These are phyloP conservation scores for Neofusicoccum umdonicola DNA, from an alignment of 2,329 filamentous ascomycete genomes.

Conservation along the genomic window DNA sequence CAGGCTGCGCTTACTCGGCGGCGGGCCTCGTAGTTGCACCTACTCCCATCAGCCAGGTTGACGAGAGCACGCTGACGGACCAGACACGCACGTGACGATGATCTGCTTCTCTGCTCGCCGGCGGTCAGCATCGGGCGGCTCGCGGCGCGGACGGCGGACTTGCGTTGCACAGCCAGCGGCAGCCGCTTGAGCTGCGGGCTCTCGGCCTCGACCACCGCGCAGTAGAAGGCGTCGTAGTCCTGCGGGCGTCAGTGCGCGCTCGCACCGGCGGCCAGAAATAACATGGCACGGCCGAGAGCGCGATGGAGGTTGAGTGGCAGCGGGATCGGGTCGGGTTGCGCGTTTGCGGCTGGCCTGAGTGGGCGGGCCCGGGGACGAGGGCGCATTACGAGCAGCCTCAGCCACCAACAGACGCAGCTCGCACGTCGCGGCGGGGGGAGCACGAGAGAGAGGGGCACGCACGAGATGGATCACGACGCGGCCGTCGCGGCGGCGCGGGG, in stretches of 20 bases:
- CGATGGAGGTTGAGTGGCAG: not conserved
- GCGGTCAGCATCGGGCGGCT: not conserved
- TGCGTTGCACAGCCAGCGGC: conserved; percentile 74
- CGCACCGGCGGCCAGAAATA: not conserved
- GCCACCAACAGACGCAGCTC: conserved; percentile 4
- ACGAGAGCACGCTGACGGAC: not conserved
- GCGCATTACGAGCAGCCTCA: conserved; percentile 3
- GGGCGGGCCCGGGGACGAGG: not conserved
- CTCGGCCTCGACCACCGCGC: conserved; percentile 81
- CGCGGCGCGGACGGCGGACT: not conserved
- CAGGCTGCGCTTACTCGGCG: conserved; percentile 45
- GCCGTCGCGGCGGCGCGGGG: conserved; percentile 5
- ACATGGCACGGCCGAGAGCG: conserved; percentile 7
- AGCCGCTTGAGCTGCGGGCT: conserved; percentile 69
- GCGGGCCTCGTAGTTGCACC: conserved; percentile 82
- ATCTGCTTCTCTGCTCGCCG: conserved; percentile 70
- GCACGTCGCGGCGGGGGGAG: not conserved
- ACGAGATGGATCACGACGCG: conserved; percentile 13
- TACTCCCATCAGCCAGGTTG: conserved; percentile 9
- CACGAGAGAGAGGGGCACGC: not conserved
- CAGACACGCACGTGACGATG: conserved; percentile 39
- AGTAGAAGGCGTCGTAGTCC: conserved; percentile 86
- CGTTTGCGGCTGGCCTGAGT: not conserved
- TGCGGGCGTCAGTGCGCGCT: conserved; percentile 18
- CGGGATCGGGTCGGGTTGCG: conserved; percentile 4